Evolutionary conservation across 805 yeast genomes (phyloP), one percentile per base, ranked within the genome.

Genomic region (Ogataea trehalophila): DNA sequence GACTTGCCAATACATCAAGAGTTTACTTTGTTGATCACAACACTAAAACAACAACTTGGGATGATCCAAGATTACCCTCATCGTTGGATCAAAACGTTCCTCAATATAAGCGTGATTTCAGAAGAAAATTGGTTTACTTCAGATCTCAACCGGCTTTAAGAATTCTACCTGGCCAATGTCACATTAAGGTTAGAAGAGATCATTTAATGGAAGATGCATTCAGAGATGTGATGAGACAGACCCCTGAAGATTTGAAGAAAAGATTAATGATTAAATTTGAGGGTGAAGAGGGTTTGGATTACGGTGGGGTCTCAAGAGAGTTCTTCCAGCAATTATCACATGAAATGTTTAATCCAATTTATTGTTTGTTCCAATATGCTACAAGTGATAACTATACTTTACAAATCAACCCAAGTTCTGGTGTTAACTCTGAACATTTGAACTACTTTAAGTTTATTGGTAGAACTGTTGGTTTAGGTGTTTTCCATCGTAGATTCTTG

Each of bases 31-130:
- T 94, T 56, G 99, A 94, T 69, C 99, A 94, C 74, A 94, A 94
- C 71, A 94, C 99, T 33, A 94, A 94, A 72, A 94, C 99, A 0
- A 94, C 99, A 0, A 94, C 99, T 1, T 94, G 99, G 99, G 99
- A 94, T 70, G 99, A 94, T 66, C 99, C 99, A 54, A 83, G 99
- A 65, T 77, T 94, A 65, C 99, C 99, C 44, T 89, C 97, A 6
- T 87, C 96, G 8, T 74, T 94, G 59, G 99, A 94, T 68, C 98
- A 94, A 72, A 92, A 92, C 59, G 99, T 94, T 59, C 99, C 99
- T 20, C 98, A 94, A 72, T 94, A 94, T 70, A 94, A 94, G 78
- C 92, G 99, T 74, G 99, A 94, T 69, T 94, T 94, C 72, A 80
- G 99, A 71, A 83, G 99, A 72, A 94, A 94, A 73, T 88, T 94